Percentiles rank a stretch among this genome's conserved stretches.
phyloP scores from a whole-genome alignment of 495 filamentous ascomycete species.

The Aspergillus leporis region DNA sequence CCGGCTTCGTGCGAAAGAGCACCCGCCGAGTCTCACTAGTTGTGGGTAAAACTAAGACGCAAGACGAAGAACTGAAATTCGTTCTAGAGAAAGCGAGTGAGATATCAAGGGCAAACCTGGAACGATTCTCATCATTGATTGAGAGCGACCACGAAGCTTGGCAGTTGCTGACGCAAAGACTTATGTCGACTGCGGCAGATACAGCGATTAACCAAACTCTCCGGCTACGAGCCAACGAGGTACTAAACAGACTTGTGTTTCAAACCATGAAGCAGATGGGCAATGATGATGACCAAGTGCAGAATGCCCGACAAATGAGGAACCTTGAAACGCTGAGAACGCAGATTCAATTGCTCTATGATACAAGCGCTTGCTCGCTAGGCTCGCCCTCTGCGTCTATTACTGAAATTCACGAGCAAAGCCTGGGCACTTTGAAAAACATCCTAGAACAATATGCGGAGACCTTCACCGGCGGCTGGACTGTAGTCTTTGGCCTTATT shows the following conservation, averaged over 20 bases:
- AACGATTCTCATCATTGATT: slow-evolving; percentile 63
- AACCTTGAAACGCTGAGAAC: slow-evolving; percentile 67
- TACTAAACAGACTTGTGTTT: slow-evolving; percentile 72
- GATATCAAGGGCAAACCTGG: slow-evolving; percentile 75
- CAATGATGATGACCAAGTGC: slow-evolving; percentile 29
- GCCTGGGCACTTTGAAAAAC: slow-evolving; percentile 76
- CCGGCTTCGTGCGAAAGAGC: slow-evolving; percentile 52
- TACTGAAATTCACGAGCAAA: slow-evolving; percentile 77
- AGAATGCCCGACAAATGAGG: slow-evolving; percentile 62
- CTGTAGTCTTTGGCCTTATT: slow-evolving; percentile 80
- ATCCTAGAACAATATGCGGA: slow-evolving; percentile 91
- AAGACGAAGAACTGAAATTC: slow-evolving; percentile 59
- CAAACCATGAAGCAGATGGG: slow-evolving; percentile 41
- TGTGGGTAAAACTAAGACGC: slow-evolving; percentile 43
- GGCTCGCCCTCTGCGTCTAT: slow-evolving; percentile 53
- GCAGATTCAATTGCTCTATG: slow-evolving; percentile 55
- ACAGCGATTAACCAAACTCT: slow-evolving; percentile 55
- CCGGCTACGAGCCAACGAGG: slow-evolving; percentile 69
- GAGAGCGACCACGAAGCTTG: slow-evolving; percentile 69
- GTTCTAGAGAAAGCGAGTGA: slow-evolving; percentile 81
- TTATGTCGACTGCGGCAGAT: slow-evolving; percentile 66
- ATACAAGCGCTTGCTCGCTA: slow-evolving; percentile 22
- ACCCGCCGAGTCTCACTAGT: slow-evolving; percentile 58
- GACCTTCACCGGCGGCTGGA: slow-evolving; percentile 77
- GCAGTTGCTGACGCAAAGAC: slow-evolving; percentile 65